A percentile compares a stretch with the other conserved stretches of the same genome.
These are phyloP conservation scores for Coccinonectria pachysandricola DNA, from an alignment of 2,329 filamentous ascomycete species.

Conservation along the genomic window DNA sequence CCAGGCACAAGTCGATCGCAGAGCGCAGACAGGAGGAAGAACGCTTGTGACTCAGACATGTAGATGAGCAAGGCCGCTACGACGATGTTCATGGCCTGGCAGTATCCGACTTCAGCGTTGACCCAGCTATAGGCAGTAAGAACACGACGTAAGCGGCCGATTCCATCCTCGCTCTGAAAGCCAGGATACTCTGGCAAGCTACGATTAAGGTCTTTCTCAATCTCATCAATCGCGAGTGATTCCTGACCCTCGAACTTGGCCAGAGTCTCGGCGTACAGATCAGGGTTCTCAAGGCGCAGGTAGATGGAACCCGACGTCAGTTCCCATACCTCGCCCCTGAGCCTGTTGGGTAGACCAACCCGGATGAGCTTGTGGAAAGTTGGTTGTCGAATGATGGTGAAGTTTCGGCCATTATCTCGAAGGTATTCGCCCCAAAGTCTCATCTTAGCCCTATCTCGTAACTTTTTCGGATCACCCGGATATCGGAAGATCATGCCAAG, in stretches of 20 bases:
- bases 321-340: constrained; percentile 94
- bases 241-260: constrained; percentile 74
- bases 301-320: constrained; percentile 86
- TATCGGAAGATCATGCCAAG: constrained; percentile 89
- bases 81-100: constrained; percentile 99
- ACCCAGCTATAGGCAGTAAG: constrained; percentile 97
- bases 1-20: constrained; percentile 90
- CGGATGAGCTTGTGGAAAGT: constrained; percentile 97
- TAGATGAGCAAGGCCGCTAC: constrained; percentile 97
- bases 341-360: constrained; percentile 84
- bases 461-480: constrained; percentile 86
- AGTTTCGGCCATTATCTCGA: constrained; percentile 86
- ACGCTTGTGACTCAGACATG: constrained; percentile 92
- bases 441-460: constrained; percentile 95
- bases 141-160: constrained; percentile 77
- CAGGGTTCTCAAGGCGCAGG: constrained; percentile 75
- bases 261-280: constrained; percentile 73
- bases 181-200: constrained; percentile 95
- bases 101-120: constrained; percentile 92
- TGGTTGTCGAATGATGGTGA: constrained; percentile 84
- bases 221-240: constrained; percentile 94
- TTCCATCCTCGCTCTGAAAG: constrained; percentile 93
- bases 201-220: constrained; percentile 95
- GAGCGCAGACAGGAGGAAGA: constrained; percentile 82
- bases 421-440: constrained; percentile 94